Base-by-base conservation (phyloP, 2,329 filamentous ascomycete genomes). In the Claviceps sp. region DNA sequence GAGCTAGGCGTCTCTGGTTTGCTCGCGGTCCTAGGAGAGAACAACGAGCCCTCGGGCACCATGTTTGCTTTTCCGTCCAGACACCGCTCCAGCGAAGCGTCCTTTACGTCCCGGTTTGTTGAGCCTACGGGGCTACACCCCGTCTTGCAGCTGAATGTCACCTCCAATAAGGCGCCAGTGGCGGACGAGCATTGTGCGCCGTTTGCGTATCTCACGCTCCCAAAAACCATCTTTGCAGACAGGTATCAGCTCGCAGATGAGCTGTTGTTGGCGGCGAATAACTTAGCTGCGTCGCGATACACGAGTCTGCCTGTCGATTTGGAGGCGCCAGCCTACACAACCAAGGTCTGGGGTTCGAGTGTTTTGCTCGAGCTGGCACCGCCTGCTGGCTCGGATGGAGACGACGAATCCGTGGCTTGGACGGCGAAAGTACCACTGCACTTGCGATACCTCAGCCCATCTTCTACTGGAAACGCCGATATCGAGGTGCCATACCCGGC, bases 1-100 rank as follows among this genome's bases (percentile, higher is more conserved):
- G 87, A 95, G 57, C 68, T 95, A 13, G 85, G 84, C 40, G 75
- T 95, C 41, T 82, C 84, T 5, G 91, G 91, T 2, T 77, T 89
- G 51, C 70, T 96, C 50, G 84, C 82, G 0, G 85, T 94, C 2
- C 69, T 96, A 0, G 87, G 88, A 22, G 79, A 90, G 60, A 80
- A 89, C 60, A 74, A 75, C 41, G 79, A 82, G 57, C 81, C 87
- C 11, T 85, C 85, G 41, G 77, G 86, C 2, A 86, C 87, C 0
- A 72, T 91, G 46, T 96, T 97, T 70, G 81, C 86, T 44, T 93
- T 95, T 58, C 83, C 87, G 2, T 82, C 88, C 2, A 82, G 89
- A 0, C 90, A 96, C 66, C 71, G 75, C 40, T 80, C 85, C 58
- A 71, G 77, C 13, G 61, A 67, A 1, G 65, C 72, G 0, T 75